phyloP scores from a whole-genome alignment of 179 eudicot genomes.

The Silene coronaria region DNA sequence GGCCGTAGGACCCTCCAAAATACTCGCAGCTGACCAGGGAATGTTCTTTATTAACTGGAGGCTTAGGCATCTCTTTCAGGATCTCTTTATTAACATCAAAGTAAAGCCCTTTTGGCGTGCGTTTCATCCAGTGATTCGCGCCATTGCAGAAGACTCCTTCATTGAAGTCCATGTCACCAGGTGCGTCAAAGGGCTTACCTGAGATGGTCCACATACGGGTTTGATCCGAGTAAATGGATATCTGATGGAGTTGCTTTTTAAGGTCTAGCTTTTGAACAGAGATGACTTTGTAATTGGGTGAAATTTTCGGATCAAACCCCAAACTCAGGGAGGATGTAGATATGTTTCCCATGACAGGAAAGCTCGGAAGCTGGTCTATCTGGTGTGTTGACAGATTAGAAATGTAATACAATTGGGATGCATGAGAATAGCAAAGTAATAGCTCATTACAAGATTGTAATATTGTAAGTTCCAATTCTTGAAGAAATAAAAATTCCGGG shows the following conservation, averaged over 20 bases:
- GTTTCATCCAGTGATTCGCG: slow-evolving; percentile 27
- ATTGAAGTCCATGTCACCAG: slow-evolving; percentile 20
- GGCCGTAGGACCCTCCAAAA: slow-evolving; percentile 25
- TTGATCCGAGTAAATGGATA: slow-evolving; percentile 16
- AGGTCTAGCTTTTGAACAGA: slow-evolving; percentile 22
- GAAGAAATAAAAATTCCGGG: slow-evolving; percentile 17
- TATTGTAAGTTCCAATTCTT: slow-evolving; percentile 6
- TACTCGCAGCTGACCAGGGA: slow-evolving; percentile 30
- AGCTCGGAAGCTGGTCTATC: slow-evolving; percentile 12
- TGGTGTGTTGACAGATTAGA: slow-evolving; percentile 14
- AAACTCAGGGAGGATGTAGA: slow-evolving; percentile 11
- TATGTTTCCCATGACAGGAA: background rate
- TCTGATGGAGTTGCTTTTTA: slow-evolving; percentile 10
- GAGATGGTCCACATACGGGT: slow-evolving; percentile 16
- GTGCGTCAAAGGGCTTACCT: slow-evolving; percentile 18
- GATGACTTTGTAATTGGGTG: slow-evolving; percentile 22
- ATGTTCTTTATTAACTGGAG: slow-evolving; percentile 20
- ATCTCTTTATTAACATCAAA: slow-evolving; percentile 19
- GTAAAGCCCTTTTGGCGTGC: slow-evolving; percentile 20
- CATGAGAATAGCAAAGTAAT: slow-evolving; percentile 15
- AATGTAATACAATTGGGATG: slow-evolving; percentile 8
- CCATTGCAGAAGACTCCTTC: slow-evolving; percentile 27
- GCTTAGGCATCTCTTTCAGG: slow-evolving; percentile 27
- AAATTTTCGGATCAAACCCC: slow-evolving; percentile 20
- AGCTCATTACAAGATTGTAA: slow-evolving; percentile 25